These are phyloP conservation scores for Fusarium euwallaceae DNA, from an alignment of 2,329 filamentous ascomycete species.

Conservation along the genomic window DNA sequence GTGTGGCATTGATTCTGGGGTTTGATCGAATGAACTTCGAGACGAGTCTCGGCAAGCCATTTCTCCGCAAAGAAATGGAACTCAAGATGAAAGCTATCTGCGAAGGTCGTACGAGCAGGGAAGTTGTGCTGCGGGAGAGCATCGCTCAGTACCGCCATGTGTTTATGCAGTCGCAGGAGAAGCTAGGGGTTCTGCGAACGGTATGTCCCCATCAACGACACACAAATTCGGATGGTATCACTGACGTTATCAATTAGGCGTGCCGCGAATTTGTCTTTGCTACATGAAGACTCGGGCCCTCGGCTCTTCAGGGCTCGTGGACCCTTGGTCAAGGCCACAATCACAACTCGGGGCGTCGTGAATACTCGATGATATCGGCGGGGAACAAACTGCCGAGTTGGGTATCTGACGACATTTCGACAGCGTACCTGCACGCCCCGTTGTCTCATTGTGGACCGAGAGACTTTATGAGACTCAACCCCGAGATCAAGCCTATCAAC, in stretches of 20 bases:
- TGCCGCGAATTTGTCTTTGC: slow-evolving; percentile 55
- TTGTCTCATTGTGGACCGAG: slow-evolving; percentile 33
- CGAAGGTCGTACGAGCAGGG: slow-evolving; percentile 82
- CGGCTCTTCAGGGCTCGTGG: slow-evolving; percentile 39
- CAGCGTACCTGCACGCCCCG: slow-evolving; percentile 31
- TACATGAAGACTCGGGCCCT: slow-evolving; percentile 20
- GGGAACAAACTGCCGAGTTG: slow-evolving; percentile 32
- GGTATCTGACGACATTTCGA: slow-evolving; percentile 35
- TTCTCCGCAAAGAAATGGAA: slow-evolving; percentile 98
- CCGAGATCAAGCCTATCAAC: slow-evolving; percentile 40
- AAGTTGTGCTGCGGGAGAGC: slow-evolving; percentile 83
- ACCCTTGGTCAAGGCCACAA: slow-evolving; percentile 46
- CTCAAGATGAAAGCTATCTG: slow-evolving; percentile 97
- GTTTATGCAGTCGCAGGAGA: slow-evolving; percentile 84
- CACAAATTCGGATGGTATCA: slow-evolving; percentile 13
- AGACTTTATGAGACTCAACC: slow-evolving; percentile 30
- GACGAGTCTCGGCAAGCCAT: slow-evolving; percentile 93
- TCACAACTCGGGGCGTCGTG: slow-evolving; percentile 24
- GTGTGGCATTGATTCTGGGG: slow-evolving; percentile 91
- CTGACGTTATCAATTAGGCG: slow-evolving; percentile 47
- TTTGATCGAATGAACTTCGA: slow-evolving; percentile 96
- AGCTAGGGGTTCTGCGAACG: slow-evolving; percentile 75
- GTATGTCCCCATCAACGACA: slow-evolving; percentile 59
- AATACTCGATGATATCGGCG: slow-evolving; percentile 19
- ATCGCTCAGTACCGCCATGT: slow-evolving; percentile 89